Conservation (phyloP, 176 grass and related monocot genomes). For the Pontederia paniculata region DNA sequence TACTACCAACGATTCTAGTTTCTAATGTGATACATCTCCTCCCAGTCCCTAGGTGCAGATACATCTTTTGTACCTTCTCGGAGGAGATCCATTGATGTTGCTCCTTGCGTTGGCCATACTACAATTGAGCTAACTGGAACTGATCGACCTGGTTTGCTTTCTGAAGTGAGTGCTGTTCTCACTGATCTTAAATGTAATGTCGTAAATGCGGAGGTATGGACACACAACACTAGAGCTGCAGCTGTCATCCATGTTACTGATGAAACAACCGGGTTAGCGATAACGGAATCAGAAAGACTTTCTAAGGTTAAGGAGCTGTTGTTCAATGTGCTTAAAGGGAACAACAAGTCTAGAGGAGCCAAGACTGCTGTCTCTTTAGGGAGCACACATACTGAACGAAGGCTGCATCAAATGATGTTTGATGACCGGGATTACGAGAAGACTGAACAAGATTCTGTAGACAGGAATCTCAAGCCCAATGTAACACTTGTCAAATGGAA, state of each 20-base stretch:
- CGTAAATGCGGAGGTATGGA: conserved; percentile 13
- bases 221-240: conserved; percentile 21
- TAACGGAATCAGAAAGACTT: conserved; percentile 4
- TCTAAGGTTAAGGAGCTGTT: conserved; percentile 3
- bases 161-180: conserved; percentile 14
- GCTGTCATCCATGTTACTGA: conserved; percentile 12
- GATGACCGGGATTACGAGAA: conserved; percentile 11
- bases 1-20: neutral
- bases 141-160: conserved; percentile 15
- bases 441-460: neutral
- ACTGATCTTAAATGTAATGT: conserved; percentile 6
- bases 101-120: neutral
- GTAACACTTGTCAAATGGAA: neutral
- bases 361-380: conserved; percentile 3
- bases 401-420: conserved; percentile 17
- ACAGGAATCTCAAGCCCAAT: neutral
- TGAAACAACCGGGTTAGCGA: conserved; percentile 11
- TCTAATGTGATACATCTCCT: neutral
- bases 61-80: neutral
- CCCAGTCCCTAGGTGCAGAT: conserved; percentile 13
- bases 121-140: conserved; percentile 10
- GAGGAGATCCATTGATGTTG: neutral
- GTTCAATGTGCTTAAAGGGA: conserved; percentile 5
- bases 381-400: conserved; percentile 10
- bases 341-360: neutral